A percentile compares a stretch with the other conserved stretches of the same genome.
phyloP scores from a whole-genome alignment of 2,329 filamentous ascomycete species.

The Furcasterigmium furcatum region DNA sequence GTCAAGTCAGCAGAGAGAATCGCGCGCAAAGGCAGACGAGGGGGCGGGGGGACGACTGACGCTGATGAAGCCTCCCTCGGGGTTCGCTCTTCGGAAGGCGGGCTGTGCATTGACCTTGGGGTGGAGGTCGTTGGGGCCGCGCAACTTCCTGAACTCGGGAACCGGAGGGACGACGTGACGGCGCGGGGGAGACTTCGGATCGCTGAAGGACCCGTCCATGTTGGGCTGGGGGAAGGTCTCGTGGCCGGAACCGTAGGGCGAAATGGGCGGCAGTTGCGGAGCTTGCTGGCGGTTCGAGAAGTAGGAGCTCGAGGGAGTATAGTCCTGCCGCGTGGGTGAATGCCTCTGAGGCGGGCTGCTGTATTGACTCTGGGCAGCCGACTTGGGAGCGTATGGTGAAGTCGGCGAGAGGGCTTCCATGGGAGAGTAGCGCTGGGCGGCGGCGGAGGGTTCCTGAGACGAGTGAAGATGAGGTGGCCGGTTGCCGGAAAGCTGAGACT shows the following conservation, averaged over 20 bases:
- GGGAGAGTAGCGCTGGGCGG: slow-evolving; percentile 89
- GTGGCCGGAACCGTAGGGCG: slow-evolving; percentile 63
- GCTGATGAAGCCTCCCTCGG: slow-evolving; percentile 96
- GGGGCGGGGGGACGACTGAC: slow-evolving; percentile 60
- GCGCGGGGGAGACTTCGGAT: slow-evolving; percentile 57
- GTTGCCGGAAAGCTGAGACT: slow-evolving; percentile 61
- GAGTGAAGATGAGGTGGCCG: slow-evolving; percentile 65
- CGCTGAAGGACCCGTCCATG: slow-evolving; percentile 64
- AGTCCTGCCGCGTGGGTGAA: slow-evolving; percentile 73
- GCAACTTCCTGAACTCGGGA: slow-evolving; percentile 82
- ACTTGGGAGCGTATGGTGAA: slow-evolving; percentile 69
- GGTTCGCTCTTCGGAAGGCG: slow-evolving; percentile 87
- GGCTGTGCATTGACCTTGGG: slow-evolving; percentile 86
- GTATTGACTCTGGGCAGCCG: slow-evolving; percentile 53
- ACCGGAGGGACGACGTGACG: slow-evolving; percentile 58
- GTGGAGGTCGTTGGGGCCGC: slow-evolving; percentile 68
- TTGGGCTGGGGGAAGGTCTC: slow-evolving; percentile 71
- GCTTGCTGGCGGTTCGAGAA: slow-evolving; percentile 44
- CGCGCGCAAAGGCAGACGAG: background rate
- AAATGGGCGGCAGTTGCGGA: slow-evolving; percentile 73
- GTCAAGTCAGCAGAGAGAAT: slow-evolving; percentile 15
- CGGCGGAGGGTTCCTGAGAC: slow-evolving; percentile 72
- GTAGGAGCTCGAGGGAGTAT: slow-evolving; percentile 58
- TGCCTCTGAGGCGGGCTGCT: slow-evolving; percentile 59
- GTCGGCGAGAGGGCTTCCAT: slow-evolving; percentile 87